Evolutionary conservation across 2,329 filamentous ascomycete species (phyloP).

Genomic region (Arthrobotrys sinensis): DNA sequence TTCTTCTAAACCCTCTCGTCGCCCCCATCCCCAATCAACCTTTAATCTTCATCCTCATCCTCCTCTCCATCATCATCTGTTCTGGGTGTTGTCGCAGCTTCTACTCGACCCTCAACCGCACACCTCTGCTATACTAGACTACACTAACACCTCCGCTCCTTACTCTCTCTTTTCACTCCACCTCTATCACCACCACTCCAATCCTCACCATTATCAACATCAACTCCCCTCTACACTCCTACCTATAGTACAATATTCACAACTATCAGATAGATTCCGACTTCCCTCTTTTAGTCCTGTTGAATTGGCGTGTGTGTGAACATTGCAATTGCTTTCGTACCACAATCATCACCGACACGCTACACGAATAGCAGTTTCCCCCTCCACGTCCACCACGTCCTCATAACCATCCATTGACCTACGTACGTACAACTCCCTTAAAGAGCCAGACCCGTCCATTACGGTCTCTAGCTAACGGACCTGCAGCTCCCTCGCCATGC

Average conservation of each 20-base stretch:
- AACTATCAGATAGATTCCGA: slow-evolving; percentile 1
- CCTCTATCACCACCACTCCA: slow-evolving; percentile 57
- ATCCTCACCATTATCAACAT: slow-evolving; percentile 61
- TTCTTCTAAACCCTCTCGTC: slow-evolving; percentile 9
- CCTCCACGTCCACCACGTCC: no score
- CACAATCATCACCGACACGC: neutral
- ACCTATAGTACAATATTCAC: slow-evolving; percentile 25
- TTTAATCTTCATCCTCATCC: slow-evolving; percentile 59
- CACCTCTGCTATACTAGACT: no score
- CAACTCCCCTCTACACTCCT: slow-evolving; percentile 15
- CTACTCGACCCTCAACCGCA: slow-evolving; percentile 61
- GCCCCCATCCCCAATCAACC: slow-evolving; percentile 18
- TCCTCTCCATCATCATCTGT: slow-evolving; percentile 52
- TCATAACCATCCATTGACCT: slow-evolving; percentile 22
- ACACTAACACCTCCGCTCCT: slow-evolving; percentile 65
- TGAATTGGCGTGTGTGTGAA: neutral
- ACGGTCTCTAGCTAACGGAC: slow-evolving; percentile 62
- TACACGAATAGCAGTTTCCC: neutral
- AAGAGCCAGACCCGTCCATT: neutral
- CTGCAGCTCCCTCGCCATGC: slow-evolving; percentile 77
- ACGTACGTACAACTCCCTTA: neutral
- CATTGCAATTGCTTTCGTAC: neutral
- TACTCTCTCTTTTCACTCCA: slow-evolving; percentile 46
- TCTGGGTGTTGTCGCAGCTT: slow-evolving; percentile 61
- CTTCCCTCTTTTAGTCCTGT: neutral